Conservation (phyloP, 345 rosid species). For the Populus davidiana region DNA sequence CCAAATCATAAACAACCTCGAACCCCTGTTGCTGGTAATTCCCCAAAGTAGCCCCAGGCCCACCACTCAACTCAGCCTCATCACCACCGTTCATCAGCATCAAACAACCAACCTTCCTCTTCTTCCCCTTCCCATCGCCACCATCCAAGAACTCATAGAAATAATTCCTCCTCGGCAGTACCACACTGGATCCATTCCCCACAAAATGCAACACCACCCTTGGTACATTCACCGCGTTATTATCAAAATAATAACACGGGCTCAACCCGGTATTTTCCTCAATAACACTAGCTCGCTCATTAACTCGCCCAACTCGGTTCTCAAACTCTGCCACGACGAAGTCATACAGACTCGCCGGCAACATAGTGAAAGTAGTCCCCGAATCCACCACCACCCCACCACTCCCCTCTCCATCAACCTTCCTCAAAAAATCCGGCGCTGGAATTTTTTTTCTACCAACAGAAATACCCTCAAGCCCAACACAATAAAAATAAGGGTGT, state of each 20-base stretch:
- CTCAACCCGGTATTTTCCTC: conserved; percentile 70
- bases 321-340: conserved; percentile 67
- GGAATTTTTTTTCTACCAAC: conserved; percentile 65
- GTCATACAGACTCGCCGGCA: conserved; percentile 61
- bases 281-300: conserved; percentile 53
- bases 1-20: conserved; percentile 86
- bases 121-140: conserved; percentile 37
- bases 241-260: conserved; percentile 64
- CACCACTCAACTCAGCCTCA: conserved; percentile 66
- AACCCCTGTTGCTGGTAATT: conserved; percentile 97
- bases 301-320: conserved; percentile 45
- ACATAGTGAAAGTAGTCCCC: conserved; percentile 93
- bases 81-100: conserved; percentile 95
- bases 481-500: conserved; percentile 83
- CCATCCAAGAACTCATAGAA: conserved; percentile 74
- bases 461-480: conserved; percentile 77
- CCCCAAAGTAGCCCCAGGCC: conserved; percentile 76
- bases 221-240: conserved; percentile 47
- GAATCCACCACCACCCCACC: conserved; percentile 96
- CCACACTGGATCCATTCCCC: conserved; percentile 70
- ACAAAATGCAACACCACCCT: conserved; percentile 53
- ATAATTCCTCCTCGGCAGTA: conserved; percentile 73
- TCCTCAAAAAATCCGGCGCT: conserved; percentile 52
- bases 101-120: conserved; percentile 69
- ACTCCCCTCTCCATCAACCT: conserved; percentile 51